Percentiles rank a stretch among this genome's conserved stretches.
phyloP scores from a whole-genome alignment of 352 stramenopile species.

The Phytophthora litchii region DNA sequence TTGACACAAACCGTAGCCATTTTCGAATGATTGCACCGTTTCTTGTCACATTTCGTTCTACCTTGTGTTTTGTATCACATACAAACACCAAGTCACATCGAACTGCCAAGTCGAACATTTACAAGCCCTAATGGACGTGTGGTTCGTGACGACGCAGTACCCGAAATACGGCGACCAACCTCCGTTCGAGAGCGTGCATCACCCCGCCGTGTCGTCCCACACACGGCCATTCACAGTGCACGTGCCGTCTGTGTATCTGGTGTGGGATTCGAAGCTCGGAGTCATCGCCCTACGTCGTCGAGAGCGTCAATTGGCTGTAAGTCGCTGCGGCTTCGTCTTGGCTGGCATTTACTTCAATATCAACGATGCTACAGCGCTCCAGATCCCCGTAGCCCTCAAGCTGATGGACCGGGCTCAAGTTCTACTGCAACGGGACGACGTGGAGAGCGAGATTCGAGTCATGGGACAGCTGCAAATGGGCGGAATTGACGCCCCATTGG shows the following conservation, averaged over 20 bases:
- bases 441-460: constrained; percentile 81
- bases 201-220: constrained; percentile 55
- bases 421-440: constrained; percentile 75
- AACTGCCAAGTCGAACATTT: neutral
- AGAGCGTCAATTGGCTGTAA: constrained; percentile 71
- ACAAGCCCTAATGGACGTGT: constrained; percentile 66
- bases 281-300: constrained; percentile 78
- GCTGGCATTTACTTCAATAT: constrained; percentile 76
- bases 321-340: constrained; percentile 83
- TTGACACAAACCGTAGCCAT: constrained; percentile 49
- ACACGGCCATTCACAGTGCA: constrained; percentile 60
- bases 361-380: constrained; percentile 44
- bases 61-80: neutral
- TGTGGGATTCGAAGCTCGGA: constrained; percentile 68
- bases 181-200: constrained; percentile 62
- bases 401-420: constrained; percentile 81
- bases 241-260: constrained; percentile 67
- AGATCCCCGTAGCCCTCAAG: constrained; percentile 78
- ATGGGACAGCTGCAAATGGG: constrained; percentile 81
- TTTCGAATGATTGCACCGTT: constrained; percentile 4
- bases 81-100: neutral
- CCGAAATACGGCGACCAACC: constrained; percentile 51
- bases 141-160: constrained; percentile 68
- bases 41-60: neutral
- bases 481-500: constrained; percentile 73